Percentiles rank a stretch among this genome's conserved stretches.
phyloP scores from a whole-genome alignment of 345 rosid species.

The Punica granatum region DNA sequence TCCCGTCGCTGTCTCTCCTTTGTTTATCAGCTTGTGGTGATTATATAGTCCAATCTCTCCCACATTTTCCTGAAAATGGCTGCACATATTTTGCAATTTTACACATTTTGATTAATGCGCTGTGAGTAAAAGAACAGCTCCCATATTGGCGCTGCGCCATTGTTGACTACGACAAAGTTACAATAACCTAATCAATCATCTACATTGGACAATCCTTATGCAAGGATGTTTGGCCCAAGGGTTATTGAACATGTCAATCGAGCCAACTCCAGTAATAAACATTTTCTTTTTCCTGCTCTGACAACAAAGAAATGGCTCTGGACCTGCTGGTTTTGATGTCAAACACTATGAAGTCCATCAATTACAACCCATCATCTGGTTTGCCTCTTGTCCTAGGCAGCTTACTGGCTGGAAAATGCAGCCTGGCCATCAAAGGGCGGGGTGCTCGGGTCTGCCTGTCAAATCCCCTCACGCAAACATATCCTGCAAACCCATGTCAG shows the following conservation, averaged over 20 bases:
- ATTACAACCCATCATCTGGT: conserved; percentile 3
- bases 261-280: background rate
- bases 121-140: conserved; percentile 11
- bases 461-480: conserved; percentile 87
- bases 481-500: conserved; percentile 48
- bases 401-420: conserved; percentile 83
- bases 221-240: background rate
- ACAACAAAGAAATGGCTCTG: background rate
- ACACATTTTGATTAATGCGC: background rate
- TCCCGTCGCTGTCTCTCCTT: background rate
- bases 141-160: background rate
- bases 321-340: conserved; percentile 1
- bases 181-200: conserved; percentile 5
- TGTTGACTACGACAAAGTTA: background rate
- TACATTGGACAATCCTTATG: conserved; percentile 3
- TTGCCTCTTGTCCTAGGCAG: conserved; percentile 20
- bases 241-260: background rate
- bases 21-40: too few species aligned
- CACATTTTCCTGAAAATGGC: background rate
- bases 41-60: conserved; percentile 1
- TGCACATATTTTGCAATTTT: background rate
- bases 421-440: conserved; percentile 65
- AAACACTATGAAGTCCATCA: background rate
- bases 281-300: background rate
- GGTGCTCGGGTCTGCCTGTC: conserved; percentile 63